These are phyloP conservation scores for Diaporthe velutina DNA, from an alignment of 2,329 filamentous ascomycete genomes.

Conservation along the genomic window DNA sequence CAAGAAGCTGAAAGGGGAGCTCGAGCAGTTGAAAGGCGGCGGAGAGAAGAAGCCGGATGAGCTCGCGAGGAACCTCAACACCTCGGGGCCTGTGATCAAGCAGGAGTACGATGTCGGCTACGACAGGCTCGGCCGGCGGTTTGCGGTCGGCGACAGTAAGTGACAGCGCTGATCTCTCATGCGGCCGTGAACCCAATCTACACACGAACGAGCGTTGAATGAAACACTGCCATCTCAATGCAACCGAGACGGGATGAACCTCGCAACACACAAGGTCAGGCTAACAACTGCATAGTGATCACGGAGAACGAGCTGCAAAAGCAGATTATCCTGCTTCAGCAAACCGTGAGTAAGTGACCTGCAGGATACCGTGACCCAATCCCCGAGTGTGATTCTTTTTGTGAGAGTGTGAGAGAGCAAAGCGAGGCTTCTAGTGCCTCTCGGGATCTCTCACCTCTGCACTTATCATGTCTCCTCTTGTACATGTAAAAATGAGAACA, in stretches of 20 bases:
- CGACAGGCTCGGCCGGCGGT: slow-evolving; percentile 48
- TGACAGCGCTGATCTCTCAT: slow-evolving; percentile 17
- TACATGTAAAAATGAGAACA: too few relatives aligned
- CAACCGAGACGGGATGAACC: slow-evolving; percentile 23
- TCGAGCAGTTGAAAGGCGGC: slow-evolving; percentile 41
- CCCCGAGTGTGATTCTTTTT: background rate
- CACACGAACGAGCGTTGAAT: background rate
- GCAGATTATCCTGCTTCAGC: slow-evolving; percentile 53
- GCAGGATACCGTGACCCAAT: background rate
- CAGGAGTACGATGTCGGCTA: slow-evolving; percentile 52
- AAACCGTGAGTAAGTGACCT: slow-evolving; percentile 46
- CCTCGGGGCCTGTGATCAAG: slow-evolving; percentile 49
- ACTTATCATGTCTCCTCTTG: background rate
- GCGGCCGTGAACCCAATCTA: slow-evolving; percentile 10
- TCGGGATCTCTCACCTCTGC: background rate
- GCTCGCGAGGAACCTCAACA: slow-evolving; percentile 47
- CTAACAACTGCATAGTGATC: slow-evolving; percentile 40
- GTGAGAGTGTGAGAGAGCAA: background rate
- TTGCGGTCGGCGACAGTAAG: slow-evolving; percentile 52
- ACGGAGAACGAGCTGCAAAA: slow-evolving; percentile 53
- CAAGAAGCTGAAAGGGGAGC: slow-evolving; percentile 46
- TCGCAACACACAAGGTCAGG: background rate
- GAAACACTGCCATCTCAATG: slow-evolving; percentile 16
- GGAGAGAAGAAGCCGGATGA: slow-evolving; percentile 41
- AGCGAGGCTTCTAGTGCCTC: background rate